phyloP scores from a whole-genome alignment of 2,329 filamentous ascomycete species.

The Drechslerella dactyloides region DNA sequence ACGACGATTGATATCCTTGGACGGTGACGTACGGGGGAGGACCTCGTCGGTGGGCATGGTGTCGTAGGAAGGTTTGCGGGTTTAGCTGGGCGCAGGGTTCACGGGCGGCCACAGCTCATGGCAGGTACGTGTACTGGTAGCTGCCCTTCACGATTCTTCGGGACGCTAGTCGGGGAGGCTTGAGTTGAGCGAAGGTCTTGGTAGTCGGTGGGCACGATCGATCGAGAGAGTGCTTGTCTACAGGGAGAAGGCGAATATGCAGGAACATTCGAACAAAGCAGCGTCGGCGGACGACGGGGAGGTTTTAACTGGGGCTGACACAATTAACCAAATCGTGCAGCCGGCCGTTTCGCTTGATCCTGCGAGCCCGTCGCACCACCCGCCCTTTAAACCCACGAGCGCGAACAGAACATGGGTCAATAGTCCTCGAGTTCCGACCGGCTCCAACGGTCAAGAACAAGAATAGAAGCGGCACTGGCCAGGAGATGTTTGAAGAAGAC shows the following conservation, averaged over 20 bases:
- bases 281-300: background rate
- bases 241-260: slow-evolving; percentile 4
- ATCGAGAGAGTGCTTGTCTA: slow-evolving; percentile 1
- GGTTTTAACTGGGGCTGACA: background rate
- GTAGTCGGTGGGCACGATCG: no score
- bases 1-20: background rate
- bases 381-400: background rate
- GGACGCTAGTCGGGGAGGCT: no score
- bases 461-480: background rate
- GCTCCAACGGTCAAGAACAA: background rate
- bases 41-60: slow-evolving; percentile 46
- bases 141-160: no score
- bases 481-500: background rate
- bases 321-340: background rate
- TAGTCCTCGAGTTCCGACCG: background rate
- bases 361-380: background rate
- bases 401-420: background rate
- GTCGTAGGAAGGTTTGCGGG: slow-evolving; percentile 15
- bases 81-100: slow-evolving; percentile 5
- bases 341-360: background rate
- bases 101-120: slow-evolving; percentile 4
- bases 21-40: slow-evolving; percentile 42
- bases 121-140: no score
- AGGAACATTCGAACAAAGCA: background rate
- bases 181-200: no score